Evolutionary conservation across 2,329 filamentous ascomycete genomes (phyloP), one percentile per base, ranked within the genome.

Genomic region (Ceratocystis variospora): DNA sequence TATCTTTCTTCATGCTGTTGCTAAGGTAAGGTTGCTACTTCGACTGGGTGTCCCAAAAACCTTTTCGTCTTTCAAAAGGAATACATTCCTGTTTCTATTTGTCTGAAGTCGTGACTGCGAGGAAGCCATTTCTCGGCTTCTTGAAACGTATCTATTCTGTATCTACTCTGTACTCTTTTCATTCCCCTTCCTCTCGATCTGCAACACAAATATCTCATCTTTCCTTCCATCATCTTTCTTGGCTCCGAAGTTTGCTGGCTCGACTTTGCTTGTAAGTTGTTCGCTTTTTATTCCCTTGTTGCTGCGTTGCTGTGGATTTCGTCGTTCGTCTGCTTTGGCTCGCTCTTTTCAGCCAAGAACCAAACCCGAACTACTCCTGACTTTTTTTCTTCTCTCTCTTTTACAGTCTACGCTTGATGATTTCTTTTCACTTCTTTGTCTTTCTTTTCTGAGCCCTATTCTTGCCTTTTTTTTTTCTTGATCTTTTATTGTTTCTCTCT

Each of bases 291-390:
- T 62, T 41, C 46, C 31, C 8, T 59, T 17, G n/a, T 25, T 25
- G 22, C 62, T 63, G 45, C 61, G 61, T 62, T 62, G 61, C 61
- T 46, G 61, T 44, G 61, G 4, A 46, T 37, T n/a, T 46, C 5
- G 19, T 8, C 37, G 44, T 45, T 53, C 48, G 10, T 28, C 15
- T 22, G 8, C 48, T 50, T 50, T 53, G 48, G 37, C 12, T 53
- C 22, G 5, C 48, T 53, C 48, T 53, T 53, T 53, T 53, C 48
- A 53, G 48, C 48, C 22, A 53, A 15, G 22, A 53, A 28, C 48
- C 10, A 28, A 28, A 8, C 28, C 28, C 37, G 19, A n/a, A 53
- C 15, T 22, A 55, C 62, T 64, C 53, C 33, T 65, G 50, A 46
- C 31, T 46, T 19, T 61, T 19, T 65, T 8, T n/a, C 61, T 59